phyloP scores from a whole-genome alignment of 129 eudicot genomes.

The Calendula officinalis region DNA sequence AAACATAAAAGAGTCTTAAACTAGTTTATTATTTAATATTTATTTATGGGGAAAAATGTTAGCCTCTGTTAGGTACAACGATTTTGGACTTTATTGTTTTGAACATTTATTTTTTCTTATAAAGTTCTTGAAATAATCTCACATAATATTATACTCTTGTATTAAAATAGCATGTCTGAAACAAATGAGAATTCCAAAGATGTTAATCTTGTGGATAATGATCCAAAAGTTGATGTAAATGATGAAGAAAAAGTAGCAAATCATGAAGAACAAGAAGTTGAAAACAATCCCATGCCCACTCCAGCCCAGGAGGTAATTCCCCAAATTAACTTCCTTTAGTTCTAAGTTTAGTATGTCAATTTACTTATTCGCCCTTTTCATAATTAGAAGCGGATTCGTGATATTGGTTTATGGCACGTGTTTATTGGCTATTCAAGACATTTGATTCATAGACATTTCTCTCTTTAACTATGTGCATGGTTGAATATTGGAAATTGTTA shows the following conservation, averaged over 20 bases:
- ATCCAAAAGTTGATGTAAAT: slow-evolving; percentile 35
- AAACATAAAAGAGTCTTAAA: neutral
- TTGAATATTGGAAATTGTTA: neutral
- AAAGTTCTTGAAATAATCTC: slow-evolving; percentile 9
- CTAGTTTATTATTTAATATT: neutral
- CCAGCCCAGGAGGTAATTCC: slow-evolving; percentile 52
- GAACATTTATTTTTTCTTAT: neutral
- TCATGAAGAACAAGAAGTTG: slow-evolving; percentile 12
- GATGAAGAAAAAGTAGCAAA: slow-evolving; percentile 29
- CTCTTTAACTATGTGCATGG: neutral
- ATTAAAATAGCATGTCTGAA: slow-evolving; percentile 27
- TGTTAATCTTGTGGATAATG: slow-evolving; percentile 22
- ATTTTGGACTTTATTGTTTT: neutral
- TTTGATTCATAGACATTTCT: neutral
- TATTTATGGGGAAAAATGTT: neutral
- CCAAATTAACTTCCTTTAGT: neutral
- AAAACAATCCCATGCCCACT: slow-evolving; percentile 53
- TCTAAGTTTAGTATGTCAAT: neutral
- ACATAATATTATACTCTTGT: slow-evolving; percentile 17
- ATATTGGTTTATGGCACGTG: slow-evolving; percentile 6
- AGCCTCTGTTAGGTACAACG: neutral
- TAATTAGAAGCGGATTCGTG: neutral
- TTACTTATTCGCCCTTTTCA: slow-evolving; percentile 15
- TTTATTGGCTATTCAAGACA: neutral
- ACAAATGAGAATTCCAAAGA: slow-evolving; percentile 23